Evolutionary conservation across 1,284 basidiomycete species (phyloP).

Genomic region (Coniferiporia weirii): DNA sequence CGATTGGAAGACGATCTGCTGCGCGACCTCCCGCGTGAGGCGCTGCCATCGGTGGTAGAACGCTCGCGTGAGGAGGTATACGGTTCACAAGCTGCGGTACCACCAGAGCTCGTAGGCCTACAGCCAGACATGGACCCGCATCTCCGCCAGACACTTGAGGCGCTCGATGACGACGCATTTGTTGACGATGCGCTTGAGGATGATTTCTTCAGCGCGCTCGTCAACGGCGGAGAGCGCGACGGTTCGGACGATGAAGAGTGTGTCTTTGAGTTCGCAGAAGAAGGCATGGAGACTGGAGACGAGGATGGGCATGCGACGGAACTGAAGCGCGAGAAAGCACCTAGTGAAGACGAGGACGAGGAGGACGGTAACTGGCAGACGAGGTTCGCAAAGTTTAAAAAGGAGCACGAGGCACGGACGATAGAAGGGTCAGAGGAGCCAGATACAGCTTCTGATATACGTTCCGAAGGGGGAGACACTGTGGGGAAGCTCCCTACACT

Average conservation of each 20-base stretch:
- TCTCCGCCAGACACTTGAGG: constrained; percentile 89
- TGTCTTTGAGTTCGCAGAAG: constrained; percentile 69
- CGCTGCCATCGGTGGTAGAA: constrained; percentile 68
- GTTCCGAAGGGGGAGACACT: constrained; percentile 80
- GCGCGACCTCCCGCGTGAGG: constrained; percentile 62
- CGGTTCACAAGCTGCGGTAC: constrained; percentile 70
- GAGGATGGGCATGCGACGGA: constrained; percentile 17
- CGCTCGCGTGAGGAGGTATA: constrained; percentile 61
- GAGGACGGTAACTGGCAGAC: constrained; percentile 57
- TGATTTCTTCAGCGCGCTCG: constrained; percentile 69
- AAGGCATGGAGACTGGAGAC: constrained; percentile 30
- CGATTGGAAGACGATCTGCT: constrained; percentile 30
- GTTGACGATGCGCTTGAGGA: constrained; percentile 66
- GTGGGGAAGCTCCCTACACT: constrained; percentile 65
- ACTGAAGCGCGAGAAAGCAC: background rate
- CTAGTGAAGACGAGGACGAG: constrained; percentile 19
- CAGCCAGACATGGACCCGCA: constrained; percentile 97
- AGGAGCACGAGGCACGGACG: constrained; percentile 34
- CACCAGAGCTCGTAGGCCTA: constrained; percentile 81
- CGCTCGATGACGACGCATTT: constrained; percentile 94
- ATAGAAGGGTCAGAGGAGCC: constrained; percentile 30
- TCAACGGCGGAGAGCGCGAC: constrained; percentile 67
- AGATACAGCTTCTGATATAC: constrained; percentile 42
- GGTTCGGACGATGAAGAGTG: constrained; percentile 39
- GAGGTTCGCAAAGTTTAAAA: constrained; percentile 74